A percentile compares a stretch with the other conserved stretches of the same genome.
These are phyloP conservation scores for Lophium mytilinum DNA, from an alignment of 495 filamentous ascomycete species.

Conservation along the genomic window DNA sequence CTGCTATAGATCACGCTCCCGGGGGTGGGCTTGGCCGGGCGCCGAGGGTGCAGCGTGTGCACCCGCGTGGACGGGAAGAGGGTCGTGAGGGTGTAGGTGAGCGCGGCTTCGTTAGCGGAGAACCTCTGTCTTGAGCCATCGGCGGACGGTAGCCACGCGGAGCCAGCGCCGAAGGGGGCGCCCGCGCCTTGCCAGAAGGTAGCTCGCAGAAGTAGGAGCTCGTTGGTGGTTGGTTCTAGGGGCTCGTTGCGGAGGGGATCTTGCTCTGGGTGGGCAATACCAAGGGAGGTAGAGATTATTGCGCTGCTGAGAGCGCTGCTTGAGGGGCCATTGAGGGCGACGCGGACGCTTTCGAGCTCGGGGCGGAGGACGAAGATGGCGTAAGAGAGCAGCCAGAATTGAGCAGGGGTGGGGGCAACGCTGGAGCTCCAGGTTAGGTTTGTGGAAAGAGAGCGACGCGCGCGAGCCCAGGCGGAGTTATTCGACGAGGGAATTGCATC, in stretches of 20 bases:
- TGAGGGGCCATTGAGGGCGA: slow-evolving; percentile 38
- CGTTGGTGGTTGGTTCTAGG: slow-evolving; percentile 30
- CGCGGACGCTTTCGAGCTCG: slow-evolving; percentile 45
- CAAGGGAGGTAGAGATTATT: slow-evolving; percentile 38
- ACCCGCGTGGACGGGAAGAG: slow-evolving; percentile 41
- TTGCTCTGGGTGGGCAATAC: no score
- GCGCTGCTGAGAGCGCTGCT: slow-evolving; percentile 39
- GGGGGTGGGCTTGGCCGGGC: slow-evolving; percentile 51
- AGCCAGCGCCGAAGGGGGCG: slow-evolving; percentile 54
- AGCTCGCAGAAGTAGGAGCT: slow-evolving; percentile 34
- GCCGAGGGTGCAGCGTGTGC: slow-evolving; percentile 51
- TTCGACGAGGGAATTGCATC: slow-evolving; percentile 29
- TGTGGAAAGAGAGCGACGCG: slow-evolving; percentile 34
- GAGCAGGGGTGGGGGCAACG: slow-evolving; percentile 43
- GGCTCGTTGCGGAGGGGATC: slow-evolving; percentile 45
- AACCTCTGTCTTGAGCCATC: slow-evolving; percentile 36
- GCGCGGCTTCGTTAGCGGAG: slow-evolving; percentile 41
- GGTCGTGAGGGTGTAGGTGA: slow-evolving; percentile 48
- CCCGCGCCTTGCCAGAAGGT: slow-evolving; percentile 65
- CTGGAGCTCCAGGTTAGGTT: slow-evolving; percentile 36
- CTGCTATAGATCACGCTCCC: slow-evolving; percentile 58
- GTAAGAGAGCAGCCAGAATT: slow-evolving; percentile 57
- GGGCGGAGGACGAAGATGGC: slow-evolving; percentile 50
- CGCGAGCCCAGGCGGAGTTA: slow-evolving; percentile 42
- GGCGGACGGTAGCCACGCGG: slow-evolving; percentile 45